These are phyloP conservation scores for Ascochyta viciae-villosae DNA, from an alignment of 2,329 filamentous ascomycete genomes.

Conservation along the genomic window DNA sequence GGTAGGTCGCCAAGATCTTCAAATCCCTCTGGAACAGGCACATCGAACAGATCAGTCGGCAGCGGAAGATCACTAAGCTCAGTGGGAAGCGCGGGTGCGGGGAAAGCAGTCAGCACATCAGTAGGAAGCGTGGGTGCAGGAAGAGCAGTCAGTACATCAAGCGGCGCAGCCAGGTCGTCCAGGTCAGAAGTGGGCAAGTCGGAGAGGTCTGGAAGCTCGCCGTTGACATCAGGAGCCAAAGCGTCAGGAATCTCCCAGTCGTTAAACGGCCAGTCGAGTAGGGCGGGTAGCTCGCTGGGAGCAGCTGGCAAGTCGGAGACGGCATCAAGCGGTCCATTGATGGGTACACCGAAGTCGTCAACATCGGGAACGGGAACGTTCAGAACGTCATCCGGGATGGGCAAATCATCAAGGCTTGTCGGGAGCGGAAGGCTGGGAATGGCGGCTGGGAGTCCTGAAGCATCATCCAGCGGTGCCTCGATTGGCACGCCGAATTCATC, in stretches of 20 bases:
- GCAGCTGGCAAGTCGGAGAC: background rate
- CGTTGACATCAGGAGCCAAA: background rate
- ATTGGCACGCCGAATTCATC: constrained; percentile 8
- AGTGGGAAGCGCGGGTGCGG: background rate
- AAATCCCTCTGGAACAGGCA: constrained; percentile 11
- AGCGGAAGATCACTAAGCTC: background rate
- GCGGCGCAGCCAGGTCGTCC: background rate
- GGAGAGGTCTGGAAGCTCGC: constrained; percentile 4
- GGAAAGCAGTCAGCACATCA: background rate
- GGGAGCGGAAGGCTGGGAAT: background rate
- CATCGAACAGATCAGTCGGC: background rate
- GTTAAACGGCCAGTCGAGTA: constrained; percentile 11
- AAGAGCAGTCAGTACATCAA: background rate
- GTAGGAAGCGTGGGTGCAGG: background rate
- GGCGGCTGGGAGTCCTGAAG: background rate
- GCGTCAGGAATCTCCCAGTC: background rate
- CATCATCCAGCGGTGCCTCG: background rate
- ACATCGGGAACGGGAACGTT: constrained; percentile 10
- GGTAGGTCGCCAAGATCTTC: background rate
- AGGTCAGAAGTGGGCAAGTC: background rate
- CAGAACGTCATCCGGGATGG: constrained; percentile 8
- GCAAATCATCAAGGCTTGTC: no score
- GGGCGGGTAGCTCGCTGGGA: background rate
- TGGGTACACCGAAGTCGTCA: constrained; percentile 2
- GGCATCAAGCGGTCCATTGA: background rate